Evolutionary conservation across 2,329 filamentous ascomycete species (phyloP), one percentile per base, ranked within the genome.

Genomic region (Albophoma yamanashiensis): DNA sequence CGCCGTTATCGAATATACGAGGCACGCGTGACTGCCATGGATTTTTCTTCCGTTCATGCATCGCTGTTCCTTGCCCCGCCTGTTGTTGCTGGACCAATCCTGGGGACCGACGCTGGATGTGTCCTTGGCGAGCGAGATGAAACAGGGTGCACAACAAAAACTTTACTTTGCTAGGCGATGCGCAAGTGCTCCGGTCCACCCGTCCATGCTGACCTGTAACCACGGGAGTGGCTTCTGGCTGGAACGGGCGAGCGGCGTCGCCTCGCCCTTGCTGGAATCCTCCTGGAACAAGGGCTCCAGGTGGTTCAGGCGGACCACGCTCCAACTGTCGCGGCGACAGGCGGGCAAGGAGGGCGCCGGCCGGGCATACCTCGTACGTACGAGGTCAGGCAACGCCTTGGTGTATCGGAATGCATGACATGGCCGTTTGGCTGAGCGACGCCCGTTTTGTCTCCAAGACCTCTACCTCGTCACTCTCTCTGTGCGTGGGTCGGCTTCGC

Each of bases 361-460:
- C 4, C 5, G 27, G 27, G 50, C 34, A 25, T 52, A 36, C 12
- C 11, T 14, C 36, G 36, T 14, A 14, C 36, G 36, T 14, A 36
- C 36, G 36, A 12, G 11, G 36, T n/a, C 50, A 27, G 17, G 31
- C 22, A 34, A n/a, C 50, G 34, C 60, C 57, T 43, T 43, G 58
- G 59, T 57, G 56, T 64, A 65, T 64, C 64, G 68, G 68, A 71
- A 71, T 73, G 71, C 69, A 74, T 72, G 63, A 73, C 69, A 70
- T 70, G 63, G 27, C 22, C 27, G 50, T 53, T 36, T 53, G 17
- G 27, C 17, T 11, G 47, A 20, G 47, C 47, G 47, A 52, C 22
- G 25, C 38, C 38, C 36, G 55, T 56, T 56, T 63, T 69, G 64
- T 64, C 64, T 62, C 62, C 59, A 58, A 64, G 61, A 63, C 64